Evolutionary conservation across 202 grass and related monocot genomes (phyloP).

Genomic region (Schoenoplectus tabernaemontani): DNA sequence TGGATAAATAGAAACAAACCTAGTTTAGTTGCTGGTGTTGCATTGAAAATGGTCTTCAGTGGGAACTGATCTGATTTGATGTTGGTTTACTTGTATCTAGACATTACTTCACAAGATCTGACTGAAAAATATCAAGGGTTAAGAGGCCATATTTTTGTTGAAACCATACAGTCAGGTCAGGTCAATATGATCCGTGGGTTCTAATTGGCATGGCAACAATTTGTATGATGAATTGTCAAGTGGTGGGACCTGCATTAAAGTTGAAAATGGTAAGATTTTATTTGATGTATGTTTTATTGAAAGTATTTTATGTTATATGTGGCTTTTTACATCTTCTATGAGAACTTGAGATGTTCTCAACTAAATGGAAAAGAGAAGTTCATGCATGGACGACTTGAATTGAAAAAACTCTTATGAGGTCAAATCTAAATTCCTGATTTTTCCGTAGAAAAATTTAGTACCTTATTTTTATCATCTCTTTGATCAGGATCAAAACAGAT

Average conservation of each 20-base stretch:
- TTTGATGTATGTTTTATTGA: neutral
- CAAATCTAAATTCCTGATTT: neutral
- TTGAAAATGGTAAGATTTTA: neutral
- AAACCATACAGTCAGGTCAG: neutral
- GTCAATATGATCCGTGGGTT: neutral
- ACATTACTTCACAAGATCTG: neutral
- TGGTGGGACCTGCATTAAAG: neutral
- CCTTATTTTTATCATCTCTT: conserved; percentile 10
- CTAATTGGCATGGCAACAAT: neutral
- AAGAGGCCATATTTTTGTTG: neutral
- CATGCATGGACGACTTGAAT: neutral
- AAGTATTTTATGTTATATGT: neutral
- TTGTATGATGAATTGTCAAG: neutral
- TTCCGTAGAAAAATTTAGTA: neutral
- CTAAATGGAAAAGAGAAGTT: neutral
- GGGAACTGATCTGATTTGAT: neutral
- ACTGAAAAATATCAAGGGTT: neutral
- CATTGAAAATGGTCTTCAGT: neutral
- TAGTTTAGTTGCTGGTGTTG: neutral
- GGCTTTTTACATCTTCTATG: conserved; percentile 1
- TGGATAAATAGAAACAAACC: neutral
- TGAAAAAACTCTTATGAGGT: neutral
- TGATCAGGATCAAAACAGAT: conserved; percentile 89
- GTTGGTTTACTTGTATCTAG: neutral
- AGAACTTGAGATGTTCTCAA: neutral